Evolutionary conservation across 2,329 filamentous ascomycete genomes (phyloP).

Genomic region (Pezizomycotina sp.): DNA sequence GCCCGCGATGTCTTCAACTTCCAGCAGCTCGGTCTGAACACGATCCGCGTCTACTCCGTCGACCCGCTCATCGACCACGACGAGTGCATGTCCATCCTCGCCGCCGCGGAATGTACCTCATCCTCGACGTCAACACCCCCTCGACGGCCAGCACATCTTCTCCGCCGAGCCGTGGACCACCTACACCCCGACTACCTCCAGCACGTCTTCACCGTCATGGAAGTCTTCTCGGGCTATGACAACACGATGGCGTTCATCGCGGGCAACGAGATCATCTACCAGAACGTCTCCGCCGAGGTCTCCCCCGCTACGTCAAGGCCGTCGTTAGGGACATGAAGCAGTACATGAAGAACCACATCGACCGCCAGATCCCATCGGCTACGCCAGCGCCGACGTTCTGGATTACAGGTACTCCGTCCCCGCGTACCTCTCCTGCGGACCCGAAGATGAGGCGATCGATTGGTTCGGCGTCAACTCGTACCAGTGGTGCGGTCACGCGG

Average conservation of each 20-base stretch:
- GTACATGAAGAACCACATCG: constrained; percentile 44
- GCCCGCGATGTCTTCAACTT: constrained; percentile 25
- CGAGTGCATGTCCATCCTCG: constrained; percentile 25
- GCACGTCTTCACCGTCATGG: constrained; percentile 36
- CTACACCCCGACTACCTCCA: constrained; percentile 23
- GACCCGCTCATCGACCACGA: constrained; percentile 24
- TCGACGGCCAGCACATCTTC: constrained; percentile 20
- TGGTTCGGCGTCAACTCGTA: constrained; percentile 65
- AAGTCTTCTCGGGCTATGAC: constrained; percentile 49
- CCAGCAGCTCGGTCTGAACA: constrained; percentile 31
- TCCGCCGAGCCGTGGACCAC: constrained; percentile 22
- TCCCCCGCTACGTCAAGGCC: constrained; percentile 35
- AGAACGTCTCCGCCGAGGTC: constrained; percentile 41
- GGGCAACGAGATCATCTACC: constrained; percentile 53
- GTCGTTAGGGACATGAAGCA: constrained; percentile 51
- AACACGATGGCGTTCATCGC: constrained; percentile 51
- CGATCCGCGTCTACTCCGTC: constrained; percentile 34
- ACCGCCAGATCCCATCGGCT: constrained; percentile 49
- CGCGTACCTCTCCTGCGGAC: constrained; percentile 28
- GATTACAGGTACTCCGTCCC: constrained; percentile 26
- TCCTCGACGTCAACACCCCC: constrained; percentile 25
- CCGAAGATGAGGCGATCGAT: constrained; percentile 35
- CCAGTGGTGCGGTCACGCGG: constrained; percentile 51
- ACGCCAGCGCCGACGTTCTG: constrained; percentile 55
- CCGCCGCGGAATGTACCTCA: constrained; percentile 25